Conservation (phyloP, 495 filamentous ascomycete species). For the Terfezia boudieri region DNA sequence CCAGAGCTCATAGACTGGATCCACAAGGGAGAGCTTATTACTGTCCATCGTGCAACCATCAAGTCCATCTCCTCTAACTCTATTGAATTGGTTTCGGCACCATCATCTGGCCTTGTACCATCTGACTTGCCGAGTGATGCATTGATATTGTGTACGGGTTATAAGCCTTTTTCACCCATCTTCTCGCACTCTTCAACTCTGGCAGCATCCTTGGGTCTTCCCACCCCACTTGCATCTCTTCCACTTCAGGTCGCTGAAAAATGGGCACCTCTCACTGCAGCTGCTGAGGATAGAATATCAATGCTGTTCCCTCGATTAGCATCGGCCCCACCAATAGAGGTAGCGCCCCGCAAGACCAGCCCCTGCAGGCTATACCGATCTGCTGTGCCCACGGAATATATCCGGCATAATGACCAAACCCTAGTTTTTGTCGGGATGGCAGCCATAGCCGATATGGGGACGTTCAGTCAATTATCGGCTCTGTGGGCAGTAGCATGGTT, state of each 20-base stretch:
- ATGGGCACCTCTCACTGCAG: background rate
- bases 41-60: slow-evolving; percentile 11
- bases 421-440: background rate
- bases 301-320: background rate
- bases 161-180: background rate
- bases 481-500: background rate
- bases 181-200: background rate
- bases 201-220: background rate
- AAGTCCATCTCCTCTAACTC: background rate
- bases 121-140: background rate
- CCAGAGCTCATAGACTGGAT: slow-evolving; percentile 9
- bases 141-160: background rate
- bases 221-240: background rate
- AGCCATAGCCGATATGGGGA: background rate
- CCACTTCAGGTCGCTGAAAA: background rate
- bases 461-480: background rate
- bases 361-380: background rate
- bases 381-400: background rate
- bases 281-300: background rate
- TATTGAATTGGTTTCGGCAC: background rate
- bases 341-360: background rate
- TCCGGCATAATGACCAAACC: background rate
- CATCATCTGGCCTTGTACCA: background rate
- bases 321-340: background rate
- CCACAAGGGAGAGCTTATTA: slow-evolving; percentile 8